These are phyloP conservation scores for Phytophthora capsici DNA, from an alignment of 352 stramenopile genomes.

Conservation along the genomic window DNA sequence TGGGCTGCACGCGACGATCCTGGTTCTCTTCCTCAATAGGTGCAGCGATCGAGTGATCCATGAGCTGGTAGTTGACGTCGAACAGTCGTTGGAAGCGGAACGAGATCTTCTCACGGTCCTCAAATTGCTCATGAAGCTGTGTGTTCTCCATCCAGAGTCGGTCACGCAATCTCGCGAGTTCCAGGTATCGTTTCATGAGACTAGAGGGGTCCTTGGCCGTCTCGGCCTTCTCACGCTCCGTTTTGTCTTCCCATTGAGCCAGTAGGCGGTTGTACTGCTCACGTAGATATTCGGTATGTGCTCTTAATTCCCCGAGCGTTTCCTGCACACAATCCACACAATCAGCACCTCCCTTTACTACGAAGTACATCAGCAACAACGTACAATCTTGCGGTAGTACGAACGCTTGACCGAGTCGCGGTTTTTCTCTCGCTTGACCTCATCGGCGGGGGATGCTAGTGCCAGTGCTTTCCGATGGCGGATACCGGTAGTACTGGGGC, in stretches of 20 bases:
- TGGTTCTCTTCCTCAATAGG: conserved; percentile 32
- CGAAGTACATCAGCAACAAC: neutral
- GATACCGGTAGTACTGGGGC: conserved; percentile 24
- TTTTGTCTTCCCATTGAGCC: conserved; percentile 49
- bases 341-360: neutral
- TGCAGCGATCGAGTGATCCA: conserved; percentile 56
- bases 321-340: conserved; percentile 34
- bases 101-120: conserved; percentile 59
- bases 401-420: conserved; percentile 61
- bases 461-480: conserved; percentile 40
- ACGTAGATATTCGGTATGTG: conserved; percentile 50
- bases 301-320: conserved; percentile 50
- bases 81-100: conserved; percentile 64
- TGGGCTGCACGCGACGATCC: conserved; percentile 45
- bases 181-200: conserved; percentile 57
- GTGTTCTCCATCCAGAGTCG: conserved; percentile 61
- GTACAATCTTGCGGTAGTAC: conserved; percentile 63
- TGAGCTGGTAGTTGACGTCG: conserved; percentile 66
- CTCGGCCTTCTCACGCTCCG: conserved; percentile 37
- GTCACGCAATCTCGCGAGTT: conserved; percentile 51
- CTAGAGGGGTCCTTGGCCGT: conserved; percentile 40
- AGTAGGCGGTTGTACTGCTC: conserved; percentile 58
- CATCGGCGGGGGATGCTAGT: conserved; percentile 32
- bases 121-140: conserved; percentile 57
- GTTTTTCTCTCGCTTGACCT: conserved; percentile 64